phyloP scores from a whole-genome alignment of 306 rosid species.

The Vigna unguiculata region DNA sequence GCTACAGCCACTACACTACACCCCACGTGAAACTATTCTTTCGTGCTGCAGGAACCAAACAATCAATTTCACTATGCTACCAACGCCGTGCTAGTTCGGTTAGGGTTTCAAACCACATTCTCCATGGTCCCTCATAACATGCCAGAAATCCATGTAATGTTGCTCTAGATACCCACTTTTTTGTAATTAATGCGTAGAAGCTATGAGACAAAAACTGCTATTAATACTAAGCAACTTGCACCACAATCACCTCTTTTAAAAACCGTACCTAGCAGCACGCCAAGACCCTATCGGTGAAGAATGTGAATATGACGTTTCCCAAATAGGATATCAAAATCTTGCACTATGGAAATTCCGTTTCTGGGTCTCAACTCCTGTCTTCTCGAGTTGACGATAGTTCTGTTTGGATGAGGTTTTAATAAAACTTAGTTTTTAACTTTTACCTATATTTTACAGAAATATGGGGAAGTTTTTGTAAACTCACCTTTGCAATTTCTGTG shows the following conservation, averaged over 20 bases:
- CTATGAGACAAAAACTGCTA: neutral
- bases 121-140: conserved; percentile 45
- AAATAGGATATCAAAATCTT: neutral
- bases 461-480: too few relatives aligned
- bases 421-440: too few relatives aligned
- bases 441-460: too few relatives aligned
- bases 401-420: too few relatives aligned
- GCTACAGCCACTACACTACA: neutral
- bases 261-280: conserved; percentile 1
- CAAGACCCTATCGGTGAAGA: neutral
- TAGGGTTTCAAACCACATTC: conserved; percentile 43
- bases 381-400: neutral
- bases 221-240: neutral
- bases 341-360: conserved; percentile 6
- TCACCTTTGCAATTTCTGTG: neutral
- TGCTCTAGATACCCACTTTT: neutral
- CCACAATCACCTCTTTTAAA: conserved; percentile 20
- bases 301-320: conserved; percentile 9
- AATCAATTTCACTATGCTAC: neutral
- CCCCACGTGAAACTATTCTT: conserved; percentile 12
- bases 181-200: conserved; percentile 8
- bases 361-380: neutral
- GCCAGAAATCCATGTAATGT: neutral
- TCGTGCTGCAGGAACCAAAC: neutral
- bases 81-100: conserved; percentile 46